These are phyloP conservation scores for Paramecium sexaurelia DNA, from an alignment of 73 alveolate species.

Conservation along the genomic window DNA sequence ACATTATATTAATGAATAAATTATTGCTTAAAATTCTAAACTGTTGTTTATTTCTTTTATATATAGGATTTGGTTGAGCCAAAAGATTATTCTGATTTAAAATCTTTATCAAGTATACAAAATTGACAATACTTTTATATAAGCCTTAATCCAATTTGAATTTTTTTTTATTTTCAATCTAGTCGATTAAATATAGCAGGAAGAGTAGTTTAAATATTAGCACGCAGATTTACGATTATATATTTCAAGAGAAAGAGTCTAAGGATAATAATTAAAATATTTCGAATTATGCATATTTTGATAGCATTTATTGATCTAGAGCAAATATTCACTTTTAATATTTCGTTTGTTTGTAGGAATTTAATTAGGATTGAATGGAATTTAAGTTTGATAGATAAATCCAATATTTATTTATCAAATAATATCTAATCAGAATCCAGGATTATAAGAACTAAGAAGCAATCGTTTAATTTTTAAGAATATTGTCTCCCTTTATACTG, in stretches of 20 bases:
- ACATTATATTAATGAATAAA: conserved; percentile 20
- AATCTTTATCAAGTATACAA: neutral
- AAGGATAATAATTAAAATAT: neutral
- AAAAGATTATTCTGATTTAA: neutral
- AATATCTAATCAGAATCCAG: conserved; percentile 6
- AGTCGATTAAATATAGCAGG: neutral
- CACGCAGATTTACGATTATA: neutral
- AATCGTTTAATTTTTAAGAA: neutral
- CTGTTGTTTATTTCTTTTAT: conserved; percentile 18
- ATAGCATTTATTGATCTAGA: neutral
- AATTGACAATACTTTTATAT: neutral
- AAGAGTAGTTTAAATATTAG: neutral
- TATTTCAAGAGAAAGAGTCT: neutral
- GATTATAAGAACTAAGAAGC: conserved; percentile 5
- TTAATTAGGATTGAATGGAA: conserved; percentile 14
- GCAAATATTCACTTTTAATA: neutral
- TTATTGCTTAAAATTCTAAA: neutral
- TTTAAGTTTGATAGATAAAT: too few species aligned
- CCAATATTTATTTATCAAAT: neutral
- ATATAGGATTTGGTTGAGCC: conserved; percentile 20
- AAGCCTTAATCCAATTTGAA: conserved; percentile 2
- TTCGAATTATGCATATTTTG: neutral
- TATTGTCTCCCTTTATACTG: neutral
- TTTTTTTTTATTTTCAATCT: neutral
- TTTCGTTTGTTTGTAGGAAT: neutral